Evolutionary conservation across 345 rosid species (phyloP), one percentile per base, ranked within the genome.

Genomic region (Populus tremula): DNA sequence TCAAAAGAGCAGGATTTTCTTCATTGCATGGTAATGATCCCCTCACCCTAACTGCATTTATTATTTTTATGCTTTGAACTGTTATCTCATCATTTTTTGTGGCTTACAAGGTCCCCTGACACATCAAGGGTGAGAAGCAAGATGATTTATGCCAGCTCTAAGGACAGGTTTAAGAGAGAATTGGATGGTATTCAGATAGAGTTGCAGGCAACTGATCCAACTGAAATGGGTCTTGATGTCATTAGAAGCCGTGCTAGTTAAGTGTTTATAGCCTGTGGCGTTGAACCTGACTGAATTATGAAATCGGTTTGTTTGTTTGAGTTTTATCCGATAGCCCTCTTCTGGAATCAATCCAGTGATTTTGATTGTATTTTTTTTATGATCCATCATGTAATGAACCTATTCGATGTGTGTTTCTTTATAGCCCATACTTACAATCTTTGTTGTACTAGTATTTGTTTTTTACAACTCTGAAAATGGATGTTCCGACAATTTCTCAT

Each of bases 81-180:
- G 6, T 50, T 31, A 10, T 8, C 29, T 23, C 56, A 5, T 23
- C 5, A 25, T 35, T 27, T 71, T 33, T 69, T 16, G 25, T 71
- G 66, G 21, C 33, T 9, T 59, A 10, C 53, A 64, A 83, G 86
- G 86, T 83, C 75, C 29, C 86, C 86, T 12, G 86, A 83, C 65
- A 83, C 79, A 31, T 41, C 86, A 36, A 80, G 79, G 76, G 86
- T 83, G 27, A 65, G 86, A 71, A 83, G 81, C 83, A 83, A 83
- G 83, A 83, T 83, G 86, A 83, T 83, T 50, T 83, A 83, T 35
- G 86, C 86, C 41, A 83, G 84, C 73, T 83, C 85, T 36, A 83
- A 83, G 77, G 85, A 83, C 78, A 76, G 85, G 33, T 83, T 83
- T 76, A 83, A 83, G 79, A 79, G 83, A 70, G 85, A 83, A 78